Conservation (phyloP, 2,329 filamentous ascomycete species). For the Pseudopithomyces maydicus region DNA sequence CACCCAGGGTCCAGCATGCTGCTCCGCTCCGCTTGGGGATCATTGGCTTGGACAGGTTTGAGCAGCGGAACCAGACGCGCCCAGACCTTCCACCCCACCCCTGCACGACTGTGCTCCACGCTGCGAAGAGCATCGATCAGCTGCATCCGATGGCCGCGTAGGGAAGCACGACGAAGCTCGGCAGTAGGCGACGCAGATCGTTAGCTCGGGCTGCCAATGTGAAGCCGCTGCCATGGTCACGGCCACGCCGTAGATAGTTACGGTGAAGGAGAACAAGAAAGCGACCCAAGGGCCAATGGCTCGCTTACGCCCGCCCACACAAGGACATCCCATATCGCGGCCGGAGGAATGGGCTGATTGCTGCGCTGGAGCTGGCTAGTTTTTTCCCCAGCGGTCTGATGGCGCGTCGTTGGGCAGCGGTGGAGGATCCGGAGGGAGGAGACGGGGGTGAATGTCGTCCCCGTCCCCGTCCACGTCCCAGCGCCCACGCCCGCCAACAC, state of each 20-base stretch:
- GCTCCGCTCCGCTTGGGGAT: slow-evolving; percentile 3
- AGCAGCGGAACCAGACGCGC: slow-evolving; percentile 2
- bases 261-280: no score
- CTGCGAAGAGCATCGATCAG: background rate
- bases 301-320: background rate
- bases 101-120: background rate
- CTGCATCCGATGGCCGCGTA: background rate
- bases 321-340: background rate
- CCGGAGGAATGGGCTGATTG: background rate
- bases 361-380: background rate
- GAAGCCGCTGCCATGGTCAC: no score
- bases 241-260: no score
- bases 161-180: background rate
- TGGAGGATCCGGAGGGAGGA: background rate
- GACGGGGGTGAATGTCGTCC: background rate
- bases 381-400: background rate
- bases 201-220: background rate
- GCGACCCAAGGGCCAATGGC: background rate
- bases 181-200: background rate
- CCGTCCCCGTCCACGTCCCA: background rate
- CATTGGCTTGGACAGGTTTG: background rate
- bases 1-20: background rate
- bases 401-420: background rate
- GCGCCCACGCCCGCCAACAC: background rate
- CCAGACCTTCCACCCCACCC: slow-evolving; percentile 9